phyloP scores from a whole-genome alignment of 208 protist genomes.

The Phytomonas sp. region DNA sequence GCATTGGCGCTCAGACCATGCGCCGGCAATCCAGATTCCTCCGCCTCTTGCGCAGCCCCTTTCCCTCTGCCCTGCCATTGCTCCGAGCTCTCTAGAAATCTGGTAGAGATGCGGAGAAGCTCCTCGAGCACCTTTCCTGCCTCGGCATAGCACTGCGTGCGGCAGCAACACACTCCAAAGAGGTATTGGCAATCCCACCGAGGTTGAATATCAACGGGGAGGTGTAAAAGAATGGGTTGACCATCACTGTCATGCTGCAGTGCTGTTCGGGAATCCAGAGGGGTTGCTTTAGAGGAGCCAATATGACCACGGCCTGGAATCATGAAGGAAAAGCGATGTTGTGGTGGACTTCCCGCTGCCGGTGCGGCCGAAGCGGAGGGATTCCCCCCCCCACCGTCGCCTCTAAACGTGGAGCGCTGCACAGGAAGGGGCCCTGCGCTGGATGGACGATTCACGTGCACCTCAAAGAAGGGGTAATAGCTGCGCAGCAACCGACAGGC shows the following conservation, averaged over 20 bases:
- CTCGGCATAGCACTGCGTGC: slow-evolving; percentile 51
- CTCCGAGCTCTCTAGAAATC: slow-evolving; percentile 11
- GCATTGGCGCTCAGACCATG: slow-evolving; percentile 1
- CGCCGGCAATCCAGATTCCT: neutral
- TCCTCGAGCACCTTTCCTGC: slow-evolving; percentile 45
- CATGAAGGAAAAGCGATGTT: neutral
- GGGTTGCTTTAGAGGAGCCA: neutral
- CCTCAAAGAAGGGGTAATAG: slow-evolving; percentile 52
- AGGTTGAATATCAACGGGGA: slow-evolving; percentile 27
- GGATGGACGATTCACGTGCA: slow-evolving; percentile 18
- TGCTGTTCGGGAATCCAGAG: neutral
- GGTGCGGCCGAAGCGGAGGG: neutral
- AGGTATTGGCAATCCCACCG: slow-evolving; percentile 76
- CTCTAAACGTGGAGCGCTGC: neutral
- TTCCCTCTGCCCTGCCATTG: slow-evolving; percentile 4
- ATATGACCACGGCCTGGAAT: neutral
- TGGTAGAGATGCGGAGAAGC: slow-evolving; percentile 21
- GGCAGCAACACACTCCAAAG: slow-evolving; percentile 62
- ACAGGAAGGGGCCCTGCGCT: neutral
- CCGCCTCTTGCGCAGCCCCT: neutral
- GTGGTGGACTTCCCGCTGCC: neutral
- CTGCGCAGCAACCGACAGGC: slow-evolving; percentile 51
- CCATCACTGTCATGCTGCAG: neutral
- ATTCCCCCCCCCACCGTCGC: slow-evolving; percentile 9
- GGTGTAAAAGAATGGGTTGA: neutral